Evolutionary conservation across 2,329 filamentous ascomycete species (phyloP).

Genomic region (Monilinia fructigena): DNA sequence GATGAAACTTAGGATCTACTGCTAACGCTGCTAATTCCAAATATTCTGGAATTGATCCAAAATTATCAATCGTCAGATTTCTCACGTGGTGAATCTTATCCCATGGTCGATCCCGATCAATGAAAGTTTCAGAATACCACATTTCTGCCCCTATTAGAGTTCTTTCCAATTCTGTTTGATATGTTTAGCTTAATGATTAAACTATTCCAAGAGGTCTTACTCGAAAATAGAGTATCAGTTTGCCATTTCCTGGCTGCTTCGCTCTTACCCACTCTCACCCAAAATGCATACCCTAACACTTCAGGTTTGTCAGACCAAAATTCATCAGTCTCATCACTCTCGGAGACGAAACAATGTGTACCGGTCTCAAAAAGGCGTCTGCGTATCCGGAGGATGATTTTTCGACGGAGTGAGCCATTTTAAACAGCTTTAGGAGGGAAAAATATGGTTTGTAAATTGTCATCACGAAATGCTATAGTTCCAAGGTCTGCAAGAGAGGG

Average conservation of each 20-base stretch:
- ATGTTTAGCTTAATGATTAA: not conserved
- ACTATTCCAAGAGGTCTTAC: not conserved
- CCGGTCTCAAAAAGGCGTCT: not conserved
- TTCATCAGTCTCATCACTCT: constrained; percentile 17
- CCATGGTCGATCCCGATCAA: constrained; percentile 17
- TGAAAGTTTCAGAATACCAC: constrained; percentile 19
- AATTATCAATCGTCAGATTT: constrained; percentile 1
- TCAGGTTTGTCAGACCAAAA: constrained; percentile 18
- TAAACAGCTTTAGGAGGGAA: constrained; percentile 14
- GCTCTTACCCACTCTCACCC: constrained; percentile 15
- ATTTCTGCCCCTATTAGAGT: not conserved
- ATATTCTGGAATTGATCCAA: constrained; percentile 17
- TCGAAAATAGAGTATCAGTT: constrained; percentile 6
- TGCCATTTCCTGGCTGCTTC: constrained; percentile 18
- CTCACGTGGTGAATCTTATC: constrained; percentile 9
- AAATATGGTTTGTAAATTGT: not conserved
- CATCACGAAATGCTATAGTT: constrained; percentile 12
- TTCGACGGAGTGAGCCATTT: constrained; percentile 5
- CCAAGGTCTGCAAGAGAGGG: not conserved
- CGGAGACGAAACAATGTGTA: not conserved
- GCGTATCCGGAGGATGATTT: not conserved
- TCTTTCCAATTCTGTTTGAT: constrained; percentile 17
- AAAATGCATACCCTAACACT: constrained; percentile 18
- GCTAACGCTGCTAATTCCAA: constrained; percentile 2
- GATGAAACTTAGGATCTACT: constrained; percentile 14